A percentile compares a stretch with the other conserved stretches of the same genome.
These are phyloP conservation scores for Stagonosporopsis cucurbitacearum DNA, from an alignment of 2,329 filamentous ascomycete genomes.

Conservation along the genomic window DNA sequence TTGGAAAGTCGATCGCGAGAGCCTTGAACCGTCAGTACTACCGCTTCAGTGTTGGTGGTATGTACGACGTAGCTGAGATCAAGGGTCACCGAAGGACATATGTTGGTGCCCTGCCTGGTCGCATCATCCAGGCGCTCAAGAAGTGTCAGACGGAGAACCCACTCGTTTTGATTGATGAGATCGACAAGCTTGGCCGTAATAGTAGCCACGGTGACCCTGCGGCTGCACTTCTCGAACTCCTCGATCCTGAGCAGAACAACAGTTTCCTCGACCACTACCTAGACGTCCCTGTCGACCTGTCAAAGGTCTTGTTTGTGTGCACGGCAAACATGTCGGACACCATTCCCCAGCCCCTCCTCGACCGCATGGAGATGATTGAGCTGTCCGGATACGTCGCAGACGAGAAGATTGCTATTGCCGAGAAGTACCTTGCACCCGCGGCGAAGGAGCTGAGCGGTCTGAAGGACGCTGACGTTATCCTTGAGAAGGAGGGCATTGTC, in stretches of 20 bases:
- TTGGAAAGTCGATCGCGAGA: constrained; percentile 95
- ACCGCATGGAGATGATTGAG: constrained; percentile 97
- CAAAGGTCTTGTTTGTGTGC: constrained; percentile 97
- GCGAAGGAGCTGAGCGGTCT: constrained; percentile 94
- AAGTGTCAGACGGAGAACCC: constrained; percentile 99
- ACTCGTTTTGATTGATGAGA: constrained; percentile 92
- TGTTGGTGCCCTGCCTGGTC: constrained; percentile 90
- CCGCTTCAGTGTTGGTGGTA: constrained; percentile 93
- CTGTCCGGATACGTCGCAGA: constrained; percentile 96
- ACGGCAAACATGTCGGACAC: constrained; percentile 99
- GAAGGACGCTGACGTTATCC: constrained; percentile 86
- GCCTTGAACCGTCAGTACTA: constrained; percentile 97
- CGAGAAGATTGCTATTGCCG: constrained; percentile 98
- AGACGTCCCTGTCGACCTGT: constrained; percentile 96
- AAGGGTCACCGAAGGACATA: constrained; percentile 97
- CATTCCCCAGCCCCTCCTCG: constrained; percentile 89
- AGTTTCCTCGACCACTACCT: constrained; percentile 99
- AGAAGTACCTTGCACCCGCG: constrained; percentile 87
- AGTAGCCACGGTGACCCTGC: constrained; percentile 91
- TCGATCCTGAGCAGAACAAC: constrained; percentile 96
- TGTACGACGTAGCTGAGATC: constrained; percentile 98
- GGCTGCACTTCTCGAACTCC: constrained; percentile 87
- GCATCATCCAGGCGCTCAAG: constrained; percentile 97
- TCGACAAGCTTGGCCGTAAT: constrained; percentile 96
- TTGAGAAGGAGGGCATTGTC: constrained; percentile 86